phyloP scores from a whole-genome alignment of 768 basidiomycete species.

The Royoungia palumana region DNA sequence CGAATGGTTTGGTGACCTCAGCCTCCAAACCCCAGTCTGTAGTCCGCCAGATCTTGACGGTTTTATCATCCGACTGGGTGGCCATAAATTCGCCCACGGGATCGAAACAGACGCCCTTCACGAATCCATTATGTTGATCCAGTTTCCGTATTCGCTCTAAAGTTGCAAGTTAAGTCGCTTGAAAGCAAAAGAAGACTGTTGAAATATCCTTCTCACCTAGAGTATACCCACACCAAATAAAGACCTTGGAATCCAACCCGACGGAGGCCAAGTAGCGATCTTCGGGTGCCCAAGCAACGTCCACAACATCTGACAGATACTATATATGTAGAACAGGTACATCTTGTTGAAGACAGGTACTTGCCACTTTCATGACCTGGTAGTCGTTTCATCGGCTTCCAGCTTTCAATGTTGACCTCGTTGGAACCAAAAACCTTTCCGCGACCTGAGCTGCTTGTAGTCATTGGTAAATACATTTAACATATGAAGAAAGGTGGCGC shows the following conservation, averaged over 20 bases:
- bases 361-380: conserved; percentile 93
- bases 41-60: conserved; percentile 96
- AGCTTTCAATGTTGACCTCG: conserved; percentile 94
- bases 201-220: conserved; percentile 54
- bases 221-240: conserved; percentile 92
- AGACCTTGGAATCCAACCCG: conserved; percentile 84
- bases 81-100: conserved; percentile 97
- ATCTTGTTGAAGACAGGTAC: conserved; percentile 19
- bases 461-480: conserved; percentile 3
- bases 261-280: conserved; percentile 93
- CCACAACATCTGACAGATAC: conserved; percentile 72
- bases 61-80: conserved; percentile 95
- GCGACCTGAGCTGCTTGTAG: conserved; percentile 57
- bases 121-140: conserved; percentile 90
- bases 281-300: conserved; percentile 92
- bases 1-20: conserved; percentile 86
- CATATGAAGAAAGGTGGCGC: conserved; percentile 27
- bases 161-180: neutral
- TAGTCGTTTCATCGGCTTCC: conserved; percentile 90
- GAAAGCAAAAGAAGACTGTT: neutral
- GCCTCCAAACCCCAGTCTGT: conserved; percentile 86
- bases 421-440: conserved; percentile 93
- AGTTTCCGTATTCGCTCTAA: conserved; percentile 81
- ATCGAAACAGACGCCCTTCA: conserved; percentile 99
- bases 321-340: conserved; percentile 3